Evolutionary conservation across 306 rosid species (phyloP).

Genomic region (Sphenostylis stenocarpa): DNA sequence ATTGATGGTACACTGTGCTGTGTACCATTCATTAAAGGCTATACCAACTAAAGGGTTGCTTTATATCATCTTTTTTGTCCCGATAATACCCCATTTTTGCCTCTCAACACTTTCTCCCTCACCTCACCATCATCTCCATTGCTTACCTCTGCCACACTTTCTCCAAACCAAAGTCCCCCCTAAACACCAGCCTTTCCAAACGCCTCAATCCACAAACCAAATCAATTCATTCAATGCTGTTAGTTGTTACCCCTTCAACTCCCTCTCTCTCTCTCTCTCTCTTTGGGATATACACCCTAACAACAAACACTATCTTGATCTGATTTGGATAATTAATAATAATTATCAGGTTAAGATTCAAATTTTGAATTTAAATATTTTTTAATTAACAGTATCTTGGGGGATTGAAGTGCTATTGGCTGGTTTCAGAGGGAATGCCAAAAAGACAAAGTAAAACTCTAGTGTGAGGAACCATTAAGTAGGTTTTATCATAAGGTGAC

Average conservation of each 20-base stretch:
- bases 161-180: background rate
- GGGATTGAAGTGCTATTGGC: background rate
- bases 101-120: slow-evolving; percentile 28
- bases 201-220: background rate
- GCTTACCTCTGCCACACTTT: slow-evolving; percentile 28
- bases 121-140: slow-evolving; percentile 46
- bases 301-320: slow-evolving; percentile 14
- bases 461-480: background rate
- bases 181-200: background rate
- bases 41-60: slow-evolving; percentile 35
- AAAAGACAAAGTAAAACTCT: background rate
- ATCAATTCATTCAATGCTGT: background rate
- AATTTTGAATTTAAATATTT: slow-evolving; percentile 32
- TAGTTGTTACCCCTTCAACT: background rate
- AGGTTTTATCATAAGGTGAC: slow-evolving; percentile 23
- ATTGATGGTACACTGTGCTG: slow-evolving; percentile 14
- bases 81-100: slow-evolving; percentile 37
- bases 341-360: slow-evolving; percentile 26
- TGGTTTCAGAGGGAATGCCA: background rate
- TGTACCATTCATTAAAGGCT: slow-evolving; percentile 42
- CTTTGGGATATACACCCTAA: slow-evolving; percentile 23
- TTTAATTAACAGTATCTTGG: background rate
- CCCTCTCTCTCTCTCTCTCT: background rate
- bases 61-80: slow-evolving; percentile 53
- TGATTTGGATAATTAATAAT: background rate